Base-by-base conservation (phyloP, 169 alveolate species). In the Perkinsus chesapeaki region DNA sequence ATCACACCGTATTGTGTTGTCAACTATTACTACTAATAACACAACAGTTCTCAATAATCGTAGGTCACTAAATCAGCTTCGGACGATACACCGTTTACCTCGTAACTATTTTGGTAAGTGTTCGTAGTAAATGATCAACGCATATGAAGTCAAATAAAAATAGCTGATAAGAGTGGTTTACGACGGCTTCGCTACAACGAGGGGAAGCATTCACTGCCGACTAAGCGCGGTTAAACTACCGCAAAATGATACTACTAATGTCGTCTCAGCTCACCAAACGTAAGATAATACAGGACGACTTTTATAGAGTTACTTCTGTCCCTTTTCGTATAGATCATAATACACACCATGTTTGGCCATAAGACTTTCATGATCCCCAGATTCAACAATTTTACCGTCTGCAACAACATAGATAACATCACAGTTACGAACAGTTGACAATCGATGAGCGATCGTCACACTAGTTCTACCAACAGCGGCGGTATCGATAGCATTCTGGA, bases 381-480 rank as follows among this genome's bases (percentile, higher is more conserved):
- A 39, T 92, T 97, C 98, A 0, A 93, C 94, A 0, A 96, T 95
- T 92, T 96, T 95, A 91, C 98, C 98, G 39, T 94, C 92, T 10
- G 94, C 90, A n/a, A 98, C 92, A 37, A 98, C 96, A 39, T 96
- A 93, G 38, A 98, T 97, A 47, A 93, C 94, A 92, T 98, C 98
- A 47, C 98, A 95, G 73, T 94, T 95, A 92, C 95, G 91, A 5
- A 93, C 92, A 9, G 94, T 93, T 73, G 94, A 93, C 82, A 93
- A 39, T 31, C 94, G 91, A 73, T 93, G 94, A 20, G 94, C 94
- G 90, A 93, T 93, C 31, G 91, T 91, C 73, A 93, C 93, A 9
- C 92, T 91, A 48, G 91, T 48, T 31, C 91, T 39, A n/a, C 93
- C 94, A 7, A 47, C 93, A 19, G 60, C 39, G 36, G 91, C 39